Evolutionary conservation across 768 basidiomycete species (phyloP).

Genomic region (Lyophyllum shimeji): DNA sequence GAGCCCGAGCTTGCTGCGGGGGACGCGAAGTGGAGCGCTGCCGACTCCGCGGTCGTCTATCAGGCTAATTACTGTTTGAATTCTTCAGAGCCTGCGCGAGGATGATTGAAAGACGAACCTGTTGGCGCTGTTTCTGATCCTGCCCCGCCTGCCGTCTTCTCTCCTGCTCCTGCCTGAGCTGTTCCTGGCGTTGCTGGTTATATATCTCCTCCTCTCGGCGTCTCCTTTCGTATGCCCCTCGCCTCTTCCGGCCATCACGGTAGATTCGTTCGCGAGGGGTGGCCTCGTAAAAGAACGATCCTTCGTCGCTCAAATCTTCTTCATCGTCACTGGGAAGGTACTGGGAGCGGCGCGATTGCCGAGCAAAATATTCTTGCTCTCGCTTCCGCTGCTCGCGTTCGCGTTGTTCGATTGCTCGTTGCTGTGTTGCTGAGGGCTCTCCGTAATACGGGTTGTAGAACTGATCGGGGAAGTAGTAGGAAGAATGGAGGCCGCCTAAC

Average conservation of each 20-base stretch:
- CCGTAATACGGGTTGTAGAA: slow-evolving; percentile 27
- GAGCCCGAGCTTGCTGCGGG: background rate
- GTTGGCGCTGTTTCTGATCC: slow-evolving; percentile 10
- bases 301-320: slow-evolving; percentile 23
- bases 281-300: slow-evolving; percentile 27
- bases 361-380: slow-evolving; percentile 20
- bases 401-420: slow-evolving; percentile 16
- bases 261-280: slow-evolving; percentile 31
- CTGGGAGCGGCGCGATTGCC: slow-evolving; percentile 33
- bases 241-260: slow-evolving; percentile 29
- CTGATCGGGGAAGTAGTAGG: slow-evolving; percentile 19
- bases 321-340: slow-evolving; percentile 40
- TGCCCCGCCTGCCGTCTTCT: slow-evolving; percentile 11
- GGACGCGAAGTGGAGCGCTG: background rate
- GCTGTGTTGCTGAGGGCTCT: slow-evolving; percentile 9
- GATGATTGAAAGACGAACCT: slow-evolving; percentile 10
- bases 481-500: slow-evolving; percentile 24
- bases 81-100: background rate
- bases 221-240: slow-evolving; percentile 26
- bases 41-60: background rate
- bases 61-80: background rate
- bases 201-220: slow-evolving; percentile 18
- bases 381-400: slow-evolving; percentile 24
- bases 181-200: slow-evolving; percentile 11
- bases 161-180: slow-evolving; percentile 14